Evolutionary conservation across 768 basidiomycete genomes (phyloP), one percentile per base, ranked within the genome.

Genomic region (Lyophyllum decastes): DNA sequence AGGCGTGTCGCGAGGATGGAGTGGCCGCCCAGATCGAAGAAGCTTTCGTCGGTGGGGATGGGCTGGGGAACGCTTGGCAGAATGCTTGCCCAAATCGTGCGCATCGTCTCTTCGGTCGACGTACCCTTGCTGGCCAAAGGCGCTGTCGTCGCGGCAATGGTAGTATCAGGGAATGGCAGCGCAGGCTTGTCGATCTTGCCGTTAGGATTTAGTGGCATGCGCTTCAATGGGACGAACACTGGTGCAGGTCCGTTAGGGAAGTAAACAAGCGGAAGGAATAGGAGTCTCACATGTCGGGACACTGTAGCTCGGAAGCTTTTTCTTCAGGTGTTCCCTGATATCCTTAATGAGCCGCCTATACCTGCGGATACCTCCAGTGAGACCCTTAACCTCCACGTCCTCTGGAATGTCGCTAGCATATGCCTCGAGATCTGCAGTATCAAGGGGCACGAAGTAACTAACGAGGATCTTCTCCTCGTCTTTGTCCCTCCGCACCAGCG

Each of bases 141-240:
- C 5, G 69, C 66, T 30, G 73, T 61, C 1, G 82, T 73, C 40
- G 82, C 79, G 41, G 79, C 72, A 1, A 91, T 87, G 4, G 88
- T 91, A 0, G 97, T 98, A 72, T 99, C 97, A 7, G 97, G 97
- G 87, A 98, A 99, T 11, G 97, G 97, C 46, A 99, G 85, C 0
- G 93, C 92, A 0, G 97, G 96, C 69, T 98, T 99, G 78, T 99
- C 97, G 70, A 99, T 89, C 76, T 99, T 99, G 60, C 97, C 97
- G 70, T 98, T 99, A 7, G 97, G 97, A 66, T 98, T 99, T 50
- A 99, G 83, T 19, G 97, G 97, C 92, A 99, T 96, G 54, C 94
- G 89, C 50, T 83, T 83, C 25, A 99, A 83, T 0, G 97, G 97
- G 27, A 99, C 94, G 62, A 98, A 95, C 22, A 98, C 96, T 92